Evolutionary conservation across 192 early-diverging fungal species (phyloP).

Genomic region (Rhizophagus prolifer): DNA sequence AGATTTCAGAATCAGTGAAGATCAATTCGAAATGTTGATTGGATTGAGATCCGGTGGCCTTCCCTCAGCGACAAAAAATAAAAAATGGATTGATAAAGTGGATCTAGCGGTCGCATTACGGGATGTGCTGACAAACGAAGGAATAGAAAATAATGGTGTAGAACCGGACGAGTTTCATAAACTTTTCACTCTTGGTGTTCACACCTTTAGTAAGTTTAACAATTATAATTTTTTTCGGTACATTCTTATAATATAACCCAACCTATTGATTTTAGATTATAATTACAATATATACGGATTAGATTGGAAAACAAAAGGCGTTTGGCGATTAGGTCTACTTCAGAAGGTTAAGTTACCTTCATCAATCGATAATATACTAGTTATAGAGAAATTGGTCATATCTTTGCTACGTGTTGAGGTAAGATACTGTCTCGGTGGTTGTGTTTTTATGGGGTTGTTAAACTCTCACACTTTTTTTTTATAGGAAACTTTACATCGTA

Average conservation of each 20-base stretch:
- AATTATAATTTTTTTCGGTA: constrained; percentile 3
- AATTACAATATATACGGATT: constrained; percentile 26
- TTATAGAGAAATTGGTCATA: constrained; percentile 3
- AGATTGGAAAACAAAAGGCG: not conserved
- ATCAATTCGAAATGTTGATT: constrained; percentile 1
- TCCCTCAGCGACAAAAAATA: not conserved
- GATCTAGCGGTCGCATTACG: not conserved
- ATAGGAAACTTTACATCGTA: constrained; percentile 24
- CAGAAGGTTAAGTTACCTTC: constrained; percentile 14
- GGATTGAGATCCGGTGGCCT: constrained; percentile 18
- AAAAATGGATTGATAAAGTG: constrained; percentile 28
- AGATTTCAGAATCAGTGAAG: not conserved
- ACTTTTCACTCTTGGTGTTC: constrained; percentile 10
- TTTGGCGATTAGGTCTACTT: constrained; percentile 20
- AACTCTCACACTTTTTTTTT: not conserved
- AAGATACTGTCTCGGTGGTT: not conserved
- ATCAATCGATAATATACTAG: constrained; percentile 10
- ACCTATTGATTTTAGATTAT: constrained; percentile 25
- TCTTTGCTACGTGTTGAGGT: constrained; percentile 12
- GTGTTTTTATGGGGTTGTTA: not conserved
- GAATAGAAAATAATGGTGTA: constrained; percentile 21
- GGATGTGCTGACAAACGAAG: constrained; percentile 19
- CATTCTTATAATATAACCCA: not conserved
- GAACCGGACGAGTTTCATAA: not conserved
- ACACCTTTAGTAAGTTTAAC: constrained; percentile 15